A percentile compares a stretch with the other conserved stretches of the same genome.
phyloP scores from a whole-genome alignment of 768 basidiomycete species.

The Agaricus blazei region DNA sequence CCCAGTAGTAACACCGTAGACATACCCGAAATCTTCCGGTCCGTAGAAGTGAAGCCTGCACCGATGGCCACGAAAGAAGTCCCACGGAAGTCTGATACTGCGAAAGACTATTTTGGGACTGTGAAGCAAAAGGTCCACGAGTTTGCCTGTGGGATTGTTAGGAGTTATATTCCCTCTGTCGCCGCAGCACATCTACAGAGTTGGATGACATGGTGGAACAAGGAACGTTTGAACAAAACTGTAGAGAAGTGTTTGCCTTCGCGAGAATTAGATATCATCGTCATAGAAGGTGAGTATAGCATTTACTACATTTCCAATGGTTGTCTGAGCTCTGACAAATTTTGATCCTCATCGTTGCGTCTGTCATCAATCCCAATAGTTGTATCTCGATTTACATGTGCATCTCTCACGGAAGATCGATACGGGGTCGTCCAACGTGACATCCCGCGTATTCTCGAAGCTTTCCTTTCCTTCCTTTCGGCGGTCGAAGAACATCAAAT shows the following conservation, averaged over 20 bases:
- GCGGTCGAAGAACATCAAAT: constrained; percentile 62
- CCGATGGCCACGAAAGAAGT: constrained; percentile 16
- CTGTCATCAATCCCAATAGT: constrained; percentile 31
- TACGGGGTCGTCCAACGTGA: constrained; percentile 85
- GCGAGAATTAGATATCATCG: constrained; percentile 55
- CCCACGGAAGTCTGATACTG: constrained; percentile 17
- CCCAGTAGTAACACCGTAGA: constrained; percentile 37
- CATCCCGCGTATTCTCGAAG: constrained; percentile 77
- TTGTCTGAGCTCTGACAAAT: background rate
- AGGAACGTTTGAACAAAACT: constrained; percentile 45
- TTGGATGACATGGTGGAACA: constrained; percentile 50
- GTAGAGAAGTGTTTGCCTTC: constrained; percentile 56
- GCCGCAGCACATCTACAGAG: constrained; percentile 19
- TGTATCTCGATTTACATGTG: constrained; percentile 60
- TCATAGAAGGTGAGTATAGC: constrained; percentile 50
- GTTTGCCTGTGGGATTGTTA: constrained; percentile 7
- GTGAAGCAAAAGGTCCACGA: constrained; percentile 2
- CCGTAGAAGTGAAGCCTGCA: constrained; percentile 20
- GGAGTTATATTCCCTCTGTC: constrained; percentile 24
- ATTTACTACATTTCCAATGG: background rate
- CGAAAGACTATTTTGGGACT: constrained; percentile 12
- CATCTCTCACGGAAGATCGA: constrained; percentile 73
- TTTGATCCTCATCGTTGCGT: too few species aligned
- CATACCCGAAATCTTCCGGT: constrained; percentile 28
- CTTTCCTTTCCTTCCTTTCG: constrained; percentile 58